Evolutionary conservation across 176 grass and related monocot species (phyloP), one percentile per base, ranked within the genome.

Genomic region (Aegilops longissima): DNA sequence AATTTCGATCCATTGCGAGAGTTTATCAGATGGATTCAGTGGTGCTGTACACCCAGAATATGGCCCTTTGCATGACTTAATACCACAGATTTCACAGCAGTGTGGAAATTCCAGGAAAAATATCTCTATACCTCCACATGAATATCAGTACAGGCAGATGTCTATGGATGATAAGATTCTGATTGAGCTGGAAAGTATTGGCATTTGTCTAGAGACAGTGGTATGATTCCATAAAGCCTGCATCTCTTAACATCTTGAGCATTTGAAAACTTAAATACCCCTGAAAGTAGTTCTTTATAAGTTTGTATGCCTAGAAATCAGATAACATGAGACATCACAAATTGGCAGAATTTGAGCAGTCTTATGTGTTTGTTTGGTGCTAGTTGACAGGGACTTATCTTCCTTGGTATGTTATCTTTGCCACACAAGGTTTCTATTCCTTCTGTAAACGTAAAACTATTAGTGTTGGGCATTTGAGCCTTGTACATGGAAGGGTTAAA

Each of bases 161-260:
- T 91, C 93, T 45, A 34, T 97, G 78, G 83, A 93, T 87, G 86
- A 95, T 73, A 93, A 91, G 75, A 88, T 95, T 73, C 91, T 95
- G 80, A 81, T 97, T 75, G 95, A 97, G 78, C 85, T 97, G 47
- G 89, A 95, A 77, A 97, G 92, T 85, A 93, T 97, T 67, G 95
- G 89, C 58, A 86, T 97, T 82, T 91, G 47, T 74, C 85, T 79
- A 9, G 95, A 97, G 80, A 63, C 42, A 83, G 81, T 84, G 91
- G 93, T 95, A 95, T 79, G 86, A 17, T 82, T 16, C 10, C 30
- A 86, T 85, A 47, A 84, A 81, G 69, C 64, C 54, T 80, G 56
- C 1, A 58, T 58, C 54, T 70, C 17, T 83, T 16, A 44, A 47
- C 42, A 58, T 62, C 3, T 52, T 66, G 13, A 52, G 61, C 76